A percentile compares a stretch with the other conserved stretches of the same genome.
phyloP scores from a whole-genome alignment of 495 filamentous ascomycete genomes.

The Collariella sp. region DNA sequence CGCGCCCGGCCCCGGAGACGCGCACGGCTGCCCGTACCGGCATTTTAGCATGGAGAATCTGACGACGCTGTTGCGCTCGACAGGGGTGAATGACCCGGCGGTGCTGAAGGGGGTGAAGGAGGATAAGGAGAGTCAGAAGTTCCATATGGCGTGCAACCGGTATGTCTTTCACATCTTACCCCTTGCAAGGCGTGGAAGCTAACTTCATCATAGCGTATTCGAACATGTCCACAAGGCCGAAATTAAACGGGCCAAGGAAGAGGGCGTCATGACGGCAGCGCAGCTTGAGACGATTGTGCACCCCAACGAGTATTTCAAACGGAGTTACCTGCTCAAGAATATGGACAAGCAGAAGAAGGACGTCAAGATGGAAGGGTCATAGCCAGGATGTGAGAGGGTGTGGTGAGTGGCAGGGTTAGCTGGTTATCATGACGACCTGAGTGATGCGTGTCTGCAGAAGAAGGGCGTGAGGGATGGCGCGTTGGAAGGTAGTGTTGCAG shows the following conservation, averaged over 20 bases:
- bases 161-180: constrained; percentile 27
- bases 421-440: neutral
- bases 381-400: neutral
- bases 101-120: constrained; percentile 74
- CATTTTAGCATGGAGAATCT: constrained; percentile 88
- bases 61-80: constrained; percentile 56
- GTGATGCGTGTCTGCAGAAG: too few species aligned
- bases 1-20: constrained; percentile 72
- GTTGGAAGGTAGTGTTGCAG: neutral
- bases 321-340: constrained; percentile 81
- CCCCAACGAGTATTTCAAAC: constrained; percentile 95
- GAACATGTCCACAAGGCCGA: constrained; percentile 80
- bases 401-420: constrained; percentile 1
- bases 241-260: constrained; percentile 80
- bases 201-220: constrained; percentile 53
- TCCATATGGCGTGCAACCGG: constrained; percentile 93
- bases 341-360: constrained; percentile 37
- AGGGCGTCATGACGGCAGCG: constrained; percentile 62
- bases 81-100: constrained; percentile 68
- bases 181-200: too few species aligned
- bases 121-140: constrained; percentile 81
- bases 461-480: neutral
- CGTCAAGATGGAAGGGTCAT: constrained; percentile 43
- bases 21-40: constrained; percentile 91
- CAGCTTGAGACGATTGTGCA: constrained; percentile 94